These are phyloP conservation scores for Teratosphaeria zuluensis DNA, from an alignment of 2,329 filamentous ascomycete species.

Conservation along the genomic window DNA sequence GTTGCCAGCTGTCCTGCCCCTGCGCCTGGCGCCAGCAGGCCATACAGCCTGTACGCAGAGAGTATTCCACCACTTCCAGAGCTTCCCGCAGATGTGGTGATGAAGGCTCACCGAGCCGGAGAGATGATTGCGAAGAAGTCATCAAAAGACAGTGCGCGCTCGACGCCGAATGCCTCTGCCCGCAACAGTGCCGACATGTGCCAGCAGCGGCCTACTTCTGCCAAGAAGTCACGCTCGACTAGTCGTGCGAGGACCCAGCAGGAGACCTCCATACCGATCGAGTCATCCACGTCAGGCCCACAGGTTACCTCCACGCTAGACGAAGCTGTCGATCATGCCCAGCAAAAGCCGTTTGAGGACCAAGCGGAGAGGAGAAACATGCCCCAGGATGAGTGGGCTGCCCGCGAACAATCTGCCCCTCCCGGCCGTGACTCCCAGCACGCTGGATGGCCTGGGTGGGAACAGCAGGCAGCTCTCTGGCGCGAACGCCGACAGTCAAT, in stretches of 20 bases:
- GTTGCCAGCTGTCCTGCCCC: slow-evolving; percentile 2
- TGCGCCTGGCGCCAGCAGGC: background rate
- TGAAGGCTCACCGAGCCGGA: slow-evolving; percentile 17
- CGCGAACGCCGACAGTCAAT: slow-evolving; percentile 19
- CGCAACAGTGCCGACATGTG: slow-evolving; percentile 13
- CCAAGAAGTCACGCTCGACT: slow-evolving; percentile 5
- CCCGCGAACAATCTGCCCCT: background rate
- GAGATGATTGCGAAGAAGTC: slow-evolving; percentile 18
- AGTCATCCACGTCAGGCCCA: background rate
- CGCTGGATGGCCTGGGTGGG: slow-evolving; percentile 19
- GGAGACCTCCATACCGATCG: background rate
- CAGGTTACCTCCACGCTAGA: background rate
- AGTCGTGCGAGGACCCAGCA: slow-evolving; percentile 2
- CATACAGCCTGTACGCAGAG: slow-evolving; percentile 12
- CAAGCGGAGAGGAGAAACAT: background rate
- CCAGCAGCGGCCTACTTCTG: slow-evolving; percentile 4
- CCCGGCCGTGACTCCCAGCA: slow-evolving; percentile 14
- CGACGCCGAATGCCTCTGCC: slow-evolving; percentile 10
- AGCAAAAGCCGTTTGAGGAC: background rate
- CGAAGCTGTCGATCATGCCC: background rate
- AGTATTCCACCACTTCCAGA: slow-evolving; percentile 23
- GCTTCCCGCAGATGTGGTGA: slow-evolving; percentile 20
- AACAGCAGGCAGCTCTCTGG: slow-evolving; percentile 22
- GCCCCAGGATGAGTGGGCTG: background rate
- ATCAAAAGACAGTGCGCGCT: slow-evolving; percentile 10